Evolutionary conservation across 495 filamentous ascomycete genomes (phyloP).

Genomic region (Aspergillus taichungensis): DNA sequence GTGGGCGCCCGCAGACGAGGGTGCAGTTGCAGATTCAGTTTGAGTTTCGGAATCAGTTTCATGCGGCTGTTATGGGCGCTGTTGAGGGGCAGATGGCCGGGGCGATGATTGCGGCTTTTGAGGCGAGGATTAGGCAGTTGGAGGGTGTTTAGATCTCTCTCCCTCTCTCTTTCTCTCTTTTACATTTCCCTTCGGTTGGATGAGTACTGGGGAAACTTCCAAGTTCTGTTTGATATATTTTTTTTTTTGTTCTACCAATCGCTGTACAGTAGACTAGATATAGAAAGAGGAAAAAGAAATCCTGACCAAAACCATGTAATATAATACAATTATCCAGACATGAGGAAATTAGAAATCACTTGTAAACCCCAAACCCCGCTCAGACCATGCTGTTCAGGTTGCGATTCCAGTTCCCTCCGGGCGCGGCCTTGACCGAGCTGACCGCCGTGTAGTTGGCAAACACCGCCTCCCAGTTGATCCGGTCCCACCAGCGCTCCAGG

Average conservation of each 20-base stretch:
- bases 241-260: constrained; percentile 5
- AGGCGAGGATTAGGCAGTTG: constrained; percentile 56
- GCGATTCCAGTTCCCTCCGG: constrained; percentile 15
- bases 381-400: constrained; percentile 23
- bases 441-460: constrained; percentile 36
- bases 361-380: background rate
- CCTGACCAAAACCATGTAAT: constrained; percentile 13
- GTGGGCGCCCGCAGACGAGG: constrained; percentile 44
- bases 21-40: constrained; percentile 69
- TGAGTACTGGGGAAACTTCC: background rate
- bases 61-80: constrained; percentile 67
- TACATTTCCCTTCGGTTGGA: background rate
- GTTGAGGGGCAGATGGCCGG: constrained; percentile 76
- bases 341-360: constrained; percentile 1
- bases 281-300: constrained; percentile 2
- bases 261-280: constrained; percentile 15
- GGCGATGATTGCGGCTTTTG: constrained; percentile 90
- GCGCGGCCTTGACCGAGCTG: constrained; percentile 13
- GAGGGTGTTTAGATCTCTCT: too few species aligned
- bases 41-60: constrained; percentile 75
- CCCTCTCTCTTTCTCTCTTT: background rate
- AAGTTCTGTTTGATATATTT: background rate
- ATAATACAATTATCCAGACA: constrained; percentile 23
- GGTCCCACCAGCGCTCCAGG: constrained; percentile 76
- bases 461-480: constrained; percentile 77